Conservation (phyloP, 2,329 filamentous ascomycete species). For the Neurospora sp. region DNA sequence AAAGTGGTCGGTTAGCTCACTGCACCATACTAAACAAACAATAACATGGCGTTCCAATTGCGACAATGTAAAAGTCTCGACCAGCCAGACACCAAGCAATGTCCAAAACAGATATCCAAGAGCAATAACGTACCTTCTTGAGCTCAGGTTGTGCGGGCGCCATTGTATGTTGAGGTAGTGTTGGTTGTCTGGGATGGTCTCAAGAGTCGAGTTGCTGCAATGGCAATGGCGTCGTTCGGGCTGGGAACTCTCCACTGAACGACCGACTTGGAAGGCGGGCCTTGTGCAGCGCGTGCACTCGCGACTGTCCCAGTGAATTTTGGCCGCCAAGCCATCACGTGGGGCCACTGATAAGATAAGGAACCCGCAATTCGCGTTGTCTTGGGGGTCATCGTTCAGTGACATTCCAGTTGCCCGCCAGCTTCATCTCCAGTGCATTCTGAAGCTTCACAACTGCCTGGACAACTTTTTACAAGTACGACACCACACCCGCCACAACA, state of each 20-base stretch:
- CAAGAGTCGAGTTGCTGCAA: neutral
- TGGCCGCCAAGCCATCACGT: slow-evolving; percentile 31
- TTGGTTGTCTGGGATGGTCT: slow-evolving; percentile 3
- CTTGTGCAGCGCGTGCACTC: neutral
- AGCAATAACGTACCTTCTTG: slow-evolving; percentile 63
- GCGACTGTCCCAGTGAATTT: slow-evolving; percentile 9
- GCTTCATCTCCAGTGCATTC: neutral
- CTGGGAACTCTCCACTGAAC: neutral
- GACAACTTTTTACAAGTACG: neutral
- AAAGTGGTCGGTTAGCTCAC: slow-evolving; percentile 4
- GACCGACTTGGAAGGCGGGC: neutral
- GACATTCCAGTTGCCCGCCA: neutral
- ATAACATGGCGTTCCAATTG: neutral
- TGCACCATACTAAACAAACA: neutral
- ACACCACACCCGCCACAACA: neutral
- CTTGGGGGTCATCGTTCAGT: neutral
- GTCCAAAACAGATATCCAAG: neutral
- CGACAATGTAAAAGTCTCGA: neutral
- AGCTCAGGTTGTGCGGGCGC: slow-evolving; percentile 97
- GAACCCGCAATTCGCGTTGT: neutral
- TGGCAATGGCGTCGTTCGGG: slow-evolving; percentile 13
- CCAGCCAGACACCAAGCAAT: neutral
- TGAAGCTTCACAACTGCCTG: neutral
- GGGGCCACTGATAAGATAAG: slow-evolving; percentile 34
- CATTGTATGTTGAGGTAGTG: slow-evolving; percentile 49